Conservation (phyloP, 495 filamentous ascomycete species). For the Neurospora sp. region DNA sequence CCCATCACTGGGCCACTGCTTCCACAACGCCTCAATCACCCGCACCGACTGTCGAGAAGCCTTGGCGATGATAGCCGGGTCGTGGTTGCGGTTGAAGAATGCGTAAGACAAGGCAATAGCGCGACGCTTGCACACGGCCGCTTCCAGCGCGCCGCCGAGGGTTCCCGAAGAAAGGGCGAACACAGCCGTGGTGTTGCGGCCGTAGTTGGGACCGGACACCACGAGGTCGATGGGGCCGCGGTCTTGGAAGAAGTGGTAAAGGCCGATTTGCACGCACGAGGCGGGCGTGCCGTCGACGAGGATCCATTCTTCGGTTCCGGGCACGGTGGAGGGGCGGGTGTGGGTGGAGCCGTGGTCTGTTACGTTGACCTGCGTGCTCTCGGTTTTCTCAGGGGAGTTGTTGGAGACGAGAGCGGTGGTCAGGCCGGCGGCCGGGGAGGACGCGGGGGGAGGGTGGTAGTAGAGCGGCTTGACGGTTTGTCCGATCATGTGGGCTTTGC, state of each 20-base stretch:
- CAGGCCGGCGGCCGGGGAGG: slow-evolving; percentile 28
- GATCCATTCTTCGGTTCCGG: slow-evolving; percentile 78
- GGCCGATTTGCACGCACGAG: slow-evolving; percentile 79
- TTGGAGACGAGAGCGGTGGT: slow-evolving; percentile 6
- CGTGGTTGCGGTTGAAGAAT: slow-evolving; percentile 72
- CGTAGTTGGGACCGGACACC: slow-evolving; percentile 88
- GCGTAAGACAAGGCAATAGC: slow-evolving; percentile 93
- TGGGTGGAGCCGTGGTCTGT: slow-evolving; percentile 50
- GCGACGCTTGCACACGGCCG: slow-evolving; percentile 66
- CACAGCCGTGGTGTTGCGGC: slow-evolving; percentile 83
- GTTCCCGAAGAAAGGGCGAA: slow-evolving; percentile 88
- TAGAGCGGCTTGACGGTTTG: slow-evolving; percentile 79
- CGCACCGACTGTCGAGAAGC: slow-evolving; percentile 59
- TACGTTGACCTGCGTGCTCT: slow-evolving; percentile 30
- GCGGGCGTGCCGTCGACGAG: slow-evolving; percentile 84
- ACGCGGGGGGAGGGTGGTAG: slow-evolving; percentile 59
- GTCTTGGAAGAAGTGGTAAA: slow-evolving; percentile 76
- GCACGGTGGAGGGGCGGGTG: slow-evolving; percentile 36
- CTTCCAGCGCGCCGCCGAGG: slow-evolving; percentile 84
- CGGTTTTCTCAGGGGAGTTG: slow-evolving; percentile 14
- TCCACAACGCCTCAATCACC: slow-evolving; percentile 65
- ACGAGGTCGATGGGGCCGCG: slow-evolving; percentile 75
- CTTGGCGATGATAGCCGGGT: slow-evolving; percentile 63
- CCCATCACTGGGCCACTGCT: slow-evolving; percentile 57
- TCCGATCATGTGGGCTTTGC: slow-evolving; percentile 90